Conservation (phyloP, 805 yeast species). For the Saturnispora mendoncae region DNA sequence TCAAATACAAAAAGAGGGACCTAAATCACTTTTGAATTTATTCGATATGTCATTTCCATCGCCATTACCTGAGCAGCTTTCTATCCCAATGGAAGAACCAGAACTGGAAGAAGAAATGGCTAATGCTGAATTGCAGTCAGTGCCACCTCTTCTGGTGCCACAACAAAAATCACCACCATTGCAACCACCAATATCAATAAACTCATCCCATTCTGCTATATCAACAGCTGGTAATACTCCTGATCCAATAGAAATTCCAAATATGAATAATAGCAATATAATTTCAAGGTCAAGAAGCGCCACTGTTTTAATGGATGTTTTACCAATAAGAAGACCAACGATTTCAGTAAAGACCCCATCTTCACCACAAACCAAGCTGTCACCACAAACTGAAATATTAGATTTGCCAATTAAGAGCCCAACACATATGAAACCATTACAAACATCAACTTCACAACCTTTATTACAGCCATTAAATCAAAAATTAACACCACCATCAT, state of each 20-base stretch:
- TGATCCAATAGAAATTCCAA: slow-evolving; percentile 52
- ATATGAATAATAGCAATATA: slow-evolving; percentile 34
- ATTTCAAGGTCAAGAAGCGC: slow-evolving; percentile 24
- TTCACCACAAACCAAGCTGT: slow-evolving; percentile 34
- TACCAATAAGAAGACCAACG: slow-evolving; percentile 27
- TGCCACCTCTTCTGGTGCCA: neutral
- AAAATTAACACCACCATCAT: slow-evolving; percentile 19
- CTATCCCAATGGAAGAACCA: slow-evolving; percentile 7
- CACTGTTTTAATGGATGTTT: slow-evolving; percentile 19
- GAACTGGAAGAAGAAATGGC: neutral
- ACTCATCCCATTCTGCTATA: neutral
- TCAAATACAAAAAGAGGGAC: slow-evolving; percentile 41
- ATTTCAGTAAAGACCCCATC: slow-evolving; percentile 36
- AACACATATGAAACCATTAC: slow-evolving; percentile 44
- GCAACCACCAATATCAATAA: too few species aligned
- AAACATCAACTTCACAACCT: slow-evolving; percentile 32
- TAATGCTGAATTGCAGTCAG: neutral
- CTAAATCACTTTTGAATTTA: slow-evolving; percentile 54
- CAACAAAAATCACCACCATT: neutral
- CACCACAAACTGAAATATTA: slow-evolving; percentile 15
- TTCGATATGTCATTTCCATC: neutral
- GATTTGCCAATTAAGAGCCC: slow-evolving; percentile 29
- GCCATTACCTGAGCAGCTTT: slow-evolving; percentile 42
- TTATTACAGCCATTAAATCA: slow-evolving; percentile 49
- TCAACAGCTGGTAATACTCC: neutral